Conservation (phyloP, 179 eudicot species). For the Pouteria campechiana region DNA sequence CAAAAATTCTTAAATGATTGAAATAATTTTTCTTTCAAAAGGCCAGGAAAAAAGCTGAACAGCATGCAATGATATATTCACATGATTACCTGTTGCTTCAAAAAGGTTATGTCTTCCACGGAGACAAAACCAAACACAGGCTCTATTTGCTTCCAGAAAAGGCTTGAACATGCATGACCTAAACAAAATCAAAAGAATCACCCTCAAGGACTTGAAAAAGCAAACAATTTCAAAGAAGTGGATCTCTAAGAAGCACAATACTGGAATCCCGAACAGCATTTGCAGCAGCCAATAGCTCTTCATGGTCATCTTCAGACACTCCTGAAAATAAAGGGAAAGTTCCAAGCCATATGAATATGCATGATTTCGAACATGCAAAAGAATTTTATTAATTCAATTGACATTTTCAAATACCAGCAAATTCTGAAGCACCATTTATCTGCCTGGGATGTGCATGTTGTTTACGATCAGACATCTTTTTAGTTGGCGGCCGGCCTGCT, state of each 20-base stretch:
- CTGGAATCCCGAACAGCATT: slow-evolving; percentile 40
- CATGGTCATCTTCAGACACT: slow-evolving; percentile 55
- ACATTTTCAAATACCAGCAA: slow-evolving; percentile 39
- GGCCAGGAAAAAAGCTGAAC: no score
- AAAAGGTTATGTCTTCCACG: slow-evolving; percentile 32
- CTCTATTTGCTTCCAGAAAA: slow-evolving; percentile 66
- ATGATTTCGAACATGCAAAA: no score
- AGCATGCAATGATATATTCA: no score
- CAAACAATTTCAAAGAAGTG: neutral
- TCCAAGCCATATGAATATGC: no score
- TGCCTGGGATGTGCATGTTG: slow-evolving; percentile 47
- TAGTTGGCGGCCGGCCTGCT: slow-evolving; percentile 47
- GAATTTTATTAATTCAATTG: no score
- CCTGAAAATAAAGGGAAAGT: slow-evolving; percentile 6
- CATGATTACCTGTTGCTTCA: slow-evolving; percentile 52
- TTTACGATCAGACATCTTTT: slow-evolving; percentile 55
- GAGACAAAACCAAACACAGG: slow-evolving; percentile 41
- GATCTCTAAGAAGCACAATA: slow-evolving; percentile 9
- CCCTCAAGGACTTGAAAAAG: neutral
- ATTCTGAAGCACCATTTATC: slow-evolving; percentile 34
- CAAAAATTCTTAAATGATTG: no score
- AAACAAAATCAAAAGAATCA: slow-evolving; percentile 12
- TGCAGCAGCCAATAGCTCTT: slow-evolving; percentile 63
- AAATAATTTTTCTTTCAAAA: no score
- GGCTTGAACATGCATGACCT: slow-evolving; percentile 36